Base-by-base conservation (phyloP, 805 yeast species). In the Scheffersomyces stipitis region DNA sequence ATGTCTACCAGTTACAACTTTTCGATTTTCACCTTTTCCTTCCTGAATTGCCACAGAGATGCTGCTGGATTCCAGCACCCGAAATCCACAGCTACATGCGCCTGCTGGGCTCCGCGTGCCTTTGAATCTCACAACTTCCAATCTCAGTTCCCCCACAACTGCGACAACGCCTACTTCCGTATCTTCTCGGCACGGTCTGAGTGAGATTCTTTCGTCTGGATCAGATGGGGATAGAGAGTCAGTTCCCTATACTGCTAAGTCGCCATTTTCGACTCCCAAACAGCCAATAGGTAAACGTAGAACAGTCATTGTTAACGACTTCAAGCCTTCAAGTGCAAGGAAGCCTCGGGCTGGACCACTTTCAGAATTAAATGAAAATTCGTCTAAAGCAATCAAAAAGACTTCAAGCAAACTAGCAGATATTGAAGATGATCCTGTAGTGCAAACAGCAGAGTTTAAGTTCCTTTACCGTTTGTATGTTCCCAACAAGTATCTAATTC, bases 391-490 rank as follows among this genome's bases (percentile, higher is more conserved):
- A n/a, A n/a, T n/a, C n/a, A n/a, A n/a, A n/a, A n/a, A n/a, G n/a
- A n/a, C n/a, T n/a, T n/a, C n/a, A n/a, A n/a, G n/a, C n/a, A n/a
- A n/a, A n/a, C n/a, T n/a, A n/a, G n/a, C n/a, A n/a, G n/a, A n/a
- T n/a, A n/a, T n/a, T 26, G 48, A 42, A n/a, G 44, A 51, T 15
- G 58, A 51, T 27, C 45, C 50, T 16, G 38, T 36, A 2, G 46
- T 50, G 13, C 54, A 56, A 24, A 46, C 60, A 6, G 59, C 62
- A 9, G 70, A 65, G 39, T 54, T 58, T 40, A 55, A 56, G 30
- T 49, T 68, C 10, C 52, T 66, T 13, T 64, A 56, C 37, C 52
- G 48, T 37, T 46, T 66, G 20, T 65, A 50, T 42, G 62, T 65
- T 4, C 72, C 73, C 3, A 50, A 58, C 27, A 60, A 56, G 30